A percentile compares a stretch with the other conserved stretches of the same genome.
These are phyloP conservation scores for Macrophomina pseudophaseolina DNA, from an alignment of 2,329 filamentous ascomycete species.

Conservation along the genomic window DNA sequence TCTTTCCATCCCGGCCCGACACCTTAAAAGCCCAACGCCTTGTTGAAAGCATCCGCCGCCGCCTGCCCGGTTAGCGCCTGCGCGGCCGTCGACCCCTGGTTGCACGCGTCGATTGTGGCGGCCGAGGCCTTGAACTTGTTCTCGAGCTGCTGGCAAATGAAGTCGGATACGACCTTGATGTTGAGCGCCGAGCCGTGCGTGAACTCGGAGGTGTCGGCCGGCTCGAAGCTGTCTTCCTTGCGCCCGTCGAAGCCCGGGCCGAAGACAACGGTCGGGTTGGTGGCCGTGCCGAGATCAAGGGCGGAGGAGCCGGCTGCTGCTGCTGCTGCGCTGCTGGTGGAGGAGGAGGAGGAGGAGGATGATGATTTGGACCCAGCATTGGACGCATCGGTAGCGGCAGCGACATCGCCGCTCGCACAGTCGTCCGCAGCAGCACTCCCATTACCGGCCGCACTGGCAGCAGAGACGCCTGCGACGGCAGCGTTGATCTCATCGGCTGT, in stretches of 20 bases:
- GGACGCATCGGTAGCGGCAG: slow-evolving; percentile 20
- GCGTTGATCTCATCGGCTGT: slow-evolving; percentile 58
- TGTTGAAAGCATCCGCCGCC: slow-evolving; percentile 39
- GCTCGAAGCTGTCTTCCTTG: slow-evolving; percentile 50
- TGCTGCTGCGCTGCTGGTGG: not conserved
- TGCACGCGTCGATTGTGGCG: slow-evolving; percentile 33
- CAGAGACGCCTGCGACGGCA: slow-evolving; percentile 49
- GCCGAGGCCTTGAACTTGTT: slow-evolving; percentile 36
- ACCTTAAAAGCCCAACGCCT: slow-evolving; percentile 33
- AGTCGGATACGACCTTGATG: slow-evolving; percentile 55
- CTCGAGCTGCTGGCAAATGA: slow-evolving; percentile 54
- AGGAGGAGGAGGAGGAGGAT: not conserved
- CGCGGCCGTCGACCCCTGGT: slow-evolving; percentile 34
- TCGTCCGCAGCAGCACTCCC: not conserved
- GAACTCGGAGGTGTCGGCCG: slow-evolving; percentile 52
- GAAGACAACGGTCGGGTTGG: slow-evolving; percentile 57
- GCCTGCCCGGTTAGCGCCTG: slow-evolving; percentile 33
- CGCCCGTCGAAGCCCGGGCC: slow-evolving; percentile 56
- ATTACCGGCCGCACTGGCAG: slow-evolving; percentile 28
- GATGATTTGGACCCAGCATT: not conserved
- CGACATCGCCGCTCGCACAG: slow-evolving; percentile 45
- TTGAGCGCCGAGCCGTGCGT: slow-evolving; percentile 59
- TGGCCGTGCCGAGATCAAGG: slow-evolving; percentile 54
- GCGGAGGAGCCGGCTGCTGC: not conserved
- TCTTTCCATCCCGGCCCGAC: too few species aligned